phyloP scores from a whole-genome alignment of 1,139 yeast genomes.

The Meyerozyma smithsonii region DNA sequence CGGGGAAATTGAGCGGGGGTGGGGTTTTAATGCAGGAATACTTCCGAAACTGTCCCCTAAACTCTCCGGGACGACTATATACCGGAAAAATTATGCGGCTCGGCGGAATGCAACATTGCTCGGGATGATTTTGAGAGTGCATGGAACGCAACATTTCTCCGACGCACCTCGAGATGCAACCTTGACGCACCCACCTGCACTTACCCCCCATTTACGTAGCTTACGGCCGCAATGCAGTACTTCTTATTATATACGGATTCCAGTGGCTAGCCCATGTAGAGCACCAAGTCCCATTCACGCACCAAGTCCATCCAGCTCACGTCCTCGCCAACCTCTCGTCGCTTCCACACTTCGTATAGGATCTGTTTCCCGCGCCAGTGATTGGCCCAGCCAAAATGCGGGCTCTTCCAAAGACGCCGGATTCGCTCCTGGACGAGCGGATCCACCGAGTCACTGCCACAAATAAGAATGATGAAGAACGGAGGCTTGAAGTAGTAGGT shows the following conservation, averaged over 20 bases:
- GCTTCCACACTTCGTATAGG: constrained; percentile 47
- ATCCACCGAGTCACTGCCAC: constrained; percentile 41
- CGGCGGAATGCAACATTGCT: not conserved
- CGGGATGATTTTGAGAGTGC: not conserved
- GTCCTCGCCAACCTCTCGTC: constrained; percentile 38
- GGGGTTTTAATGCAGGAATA: constrained; percentile 2
- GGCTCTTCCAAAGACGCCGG: constrained; percentile 27
- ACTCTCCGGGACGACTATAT: not conserved
- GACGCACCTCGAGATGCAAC: too few relatives aligned
- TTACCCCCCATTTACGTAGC: too few relatives aligned
- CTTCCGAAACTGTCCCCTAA: not conserved
- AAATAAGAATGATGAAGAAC: constrained; percentile 46
- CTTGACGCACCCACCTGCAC: too few relatives aligned
- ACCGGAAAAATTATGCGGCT: not conserved
- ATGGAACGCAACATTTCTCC: too few relatives aligned
- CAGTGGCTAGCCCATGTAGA: constrained; percentile 26
- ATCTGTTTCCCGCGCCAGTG: constrained; percentile 55
- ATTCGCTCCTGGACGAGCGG: constrained; percentile 22
- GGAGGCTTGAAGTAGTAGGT: constrained; percentile 24
- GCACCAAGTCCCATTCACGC: constrained; percentile 48
- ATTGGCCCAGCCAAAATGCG: constrained; percentile 21
- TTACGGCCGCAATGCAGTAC: too few relatives aligned
- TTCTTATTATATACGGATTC: not conserved
- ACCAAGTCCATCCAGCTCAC: constrained; percentile 50
- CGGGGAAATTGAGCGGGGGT: constrained; percentile 4